phyloP scores from a whole-genome alignment of 2,329 filamentous ascomycete species.

The Epichloe coenophiala region DNA sequence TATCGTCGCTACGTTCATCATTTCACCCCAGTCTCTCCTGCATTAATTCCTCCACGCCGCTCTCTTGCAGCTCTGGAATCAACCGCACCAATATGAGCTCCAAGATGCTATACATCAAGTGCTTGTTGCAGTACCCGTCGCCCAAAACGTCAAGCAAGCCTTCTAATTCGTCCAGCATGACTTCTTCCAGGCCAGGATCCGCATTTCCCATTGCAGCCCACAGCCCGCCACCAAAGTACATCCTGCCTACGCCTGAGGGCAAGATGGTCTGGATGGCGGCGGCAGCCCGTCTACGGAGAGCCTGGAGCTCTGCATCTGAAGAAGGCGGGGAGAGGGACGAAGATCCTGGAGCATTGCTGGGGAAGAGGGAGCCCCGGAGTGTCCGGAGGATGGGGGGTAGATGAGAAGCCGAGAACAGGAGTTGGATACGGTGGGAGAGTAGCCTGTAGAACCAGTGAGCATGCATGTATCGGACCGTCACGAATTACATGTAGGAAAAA shows the following conservation, averaged over 20 bases:
- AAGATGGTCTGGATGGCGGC: constrained; percentile 38
- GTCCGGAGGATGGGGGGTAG: constrained; percentile 55
- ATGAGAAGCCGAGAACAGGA: constrained; percentile 47
- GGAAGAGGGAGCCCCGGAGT: constrained; percentile 69
- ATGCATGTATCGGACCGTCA: neutral
- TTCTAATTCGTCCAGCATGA: constrained; percentile 45
- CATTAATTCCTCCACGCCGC: constrained; percentile 57
- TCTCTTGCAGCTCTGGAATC: constrained; percentile 70
- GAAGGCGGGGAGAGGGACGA: constrained; percentile 46
- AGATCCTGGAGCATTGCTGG: constrained; percentile 63
- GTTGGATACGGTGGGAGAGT: constrained; percentile 43
- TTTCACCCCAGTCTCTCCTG: constrained; percentile 47
- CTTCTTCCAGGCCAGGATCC: constrained; percentile 19
- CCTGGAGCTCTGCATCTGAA: constrained; percentile 42
- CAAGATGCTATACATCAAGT: constrained; percentile 69
- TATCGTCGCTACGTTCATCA: neutral
- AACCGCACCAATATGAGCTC: constrained; percentile 72
- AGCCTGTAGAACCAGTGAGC: constrained; percentile 30
- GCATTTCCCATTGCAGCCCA: constrained; percentile 13
- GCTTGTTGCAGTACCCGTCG: constrained; percentile 85
- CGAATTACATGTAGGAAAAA: neutral
- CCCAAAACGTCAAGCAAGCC: constrained; percentile 59
- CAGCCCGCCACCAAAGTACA: constrained; percentile 35
- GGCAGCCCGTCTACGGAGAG: constrained; percentile 55
- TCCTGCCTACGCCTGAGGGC: constrained; percentile 31